A percentile compares a stretch with the other conserved stretches of the same genome.
Conservation (phyloP, 2,329 filamentous ascomycete species). For the Nigrograna mackinnonii region DNA sequence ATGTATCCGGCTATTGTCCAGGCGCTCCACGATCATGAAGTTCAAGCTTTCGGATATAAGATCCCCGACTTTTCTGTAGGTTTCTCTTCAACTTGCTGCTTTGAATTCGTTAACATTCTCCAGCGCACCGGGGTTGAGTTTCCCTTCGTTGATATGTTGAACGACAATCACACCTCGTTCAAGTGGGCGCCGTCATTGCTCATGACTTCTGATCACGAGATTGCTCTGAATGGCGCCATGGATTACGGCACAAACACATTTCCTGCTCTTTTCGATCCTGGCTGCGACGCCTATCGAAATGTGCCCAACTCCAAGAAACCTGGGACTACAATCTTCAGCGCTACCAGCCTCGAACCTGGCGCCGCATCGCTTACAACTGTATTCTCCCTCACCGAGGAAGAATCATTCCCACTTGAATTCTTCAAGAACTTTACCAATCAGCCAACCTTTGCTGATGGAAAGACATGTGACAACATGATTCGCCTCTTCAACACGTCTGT, state of each 20-base stretch:
- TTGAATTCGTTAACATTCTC: slow-evolving; percentile 15
- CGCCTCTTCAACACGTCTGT: slow-evolving; percentile 52
- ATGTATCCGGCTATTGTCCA: slow-evolving; percentile 60
- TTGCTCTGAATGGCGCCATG: slow-evolving; percentile 50
- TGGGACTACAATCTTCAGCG: slow-evolving; percentile 24
- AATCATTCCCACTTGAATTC: slow-evolving; percentile 46
- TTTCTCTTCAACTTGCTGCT: neutral
- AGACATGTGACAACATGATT: slow-evolving; percentile 49
- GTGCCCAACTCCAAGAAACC: slow-evolving; percentile 23
- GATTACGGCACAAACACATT: slow-evolving; percentile 52
- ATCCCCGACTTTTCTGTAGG: slow-evolving; percentile 56
- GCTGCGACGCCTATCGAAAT: slow-evolving; percentile 54
- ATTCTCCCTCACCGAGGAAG: slow-evolving; percentile 12
- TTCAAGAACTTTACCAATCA: slow-evolving; percentile 60
- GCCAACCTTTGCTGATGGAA: slow-evolving; percentile 49
- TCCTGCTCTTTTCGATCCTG: slow-evolving; percentile 50
- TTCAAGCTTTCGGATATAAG: slow-evolving; percentile 48
- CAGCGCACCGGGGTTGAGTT: slow-evolving; percentile 58
- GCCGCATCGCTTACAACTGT: slow-evolving; percentile 21
- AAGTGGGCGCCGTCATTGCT: slow-evolving; percentile 54
- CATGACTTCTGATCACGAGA: slow-evolving; percentile 47
- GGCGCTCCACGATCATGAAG: slow-evolving; percentile 56
- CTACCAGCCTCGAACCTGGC: slow-evolving; percentile 15
- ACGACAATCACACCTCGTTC: slow-evolving; percentile 56
- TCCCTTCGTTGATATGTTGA: slow-evolving; percentile 58